Percentiles rank a stretch among this genome's conserved stretches.
Conservation (phyloP, 768 basidiomycete genomes). For the Phaeotremella skinneri region DNA sequence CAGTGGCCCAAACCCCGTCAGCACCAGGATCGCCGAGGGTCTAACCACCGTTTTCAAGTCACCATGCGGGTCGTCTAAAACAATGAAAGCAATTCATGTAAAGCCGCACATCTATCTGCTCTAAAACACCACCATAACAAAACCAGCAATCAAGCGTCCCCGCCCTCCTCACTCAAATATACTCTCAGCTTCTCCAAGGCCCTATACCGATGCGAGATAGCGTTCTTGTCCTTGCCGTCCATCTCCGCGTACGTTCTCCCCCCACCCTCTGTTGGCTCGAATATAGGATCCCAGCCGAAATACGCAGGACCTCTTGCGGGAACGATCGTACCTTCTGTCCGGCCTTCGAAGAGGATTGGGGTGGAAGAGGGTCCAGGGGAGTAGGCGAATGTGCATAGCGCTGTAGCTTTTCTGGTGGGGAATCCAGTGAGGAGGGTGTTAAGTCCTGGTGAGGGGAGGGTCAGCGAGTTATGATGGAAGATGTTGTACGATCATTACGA, state of each 20-base stretch:
- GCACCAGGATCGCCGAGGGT: constrained; percentile 3
- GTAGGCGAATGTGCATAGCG: constrained; percentile 95
- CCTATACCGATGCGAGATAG: constrained; percentile 64
- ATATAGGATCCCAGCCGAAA: constrained; percentile 91
- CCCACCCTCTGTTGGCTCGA: constrained; percentile 67
- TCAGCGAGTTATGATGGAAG: background rate
- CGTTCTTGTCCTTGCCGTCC: constrained; percentile 63
- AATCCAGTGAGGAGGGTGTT: constrained; percentile 81
- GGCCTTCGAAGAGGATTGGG: constrained; percentile 79
- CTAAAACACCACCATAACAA: background rate
- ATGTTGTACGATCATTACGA: background rate
- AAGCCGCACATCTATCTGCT: background rate
- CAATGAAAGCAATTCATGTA: background rate
- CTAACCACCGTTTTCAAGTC: constrained; percentile 1
- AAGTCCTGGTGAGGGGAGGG: constrained; percentile 59
- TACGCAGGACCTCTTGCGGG: constrained; percentile 69
- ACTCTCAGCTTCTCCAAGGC: constrained; percentile 66
- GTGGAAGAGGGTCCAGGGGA: constrained; percentile 72
- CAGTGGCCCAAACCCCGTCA: background rate
- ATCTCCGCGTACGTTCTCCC: constrained; percentile 81
- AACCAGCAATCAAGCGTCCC: background rate
- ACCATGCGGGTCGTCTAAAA: background rate
- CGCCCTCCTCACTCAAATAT: constrained; percentile 36
- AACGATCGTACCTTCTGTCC: constrained; percentile 86
- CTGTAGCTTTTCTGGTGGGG: constrained; percentile 72